phyloP scores from a whole-genome alignment of 192 early-diverging fungal species.

The Phlyctochytrium planicorne region DNA sequence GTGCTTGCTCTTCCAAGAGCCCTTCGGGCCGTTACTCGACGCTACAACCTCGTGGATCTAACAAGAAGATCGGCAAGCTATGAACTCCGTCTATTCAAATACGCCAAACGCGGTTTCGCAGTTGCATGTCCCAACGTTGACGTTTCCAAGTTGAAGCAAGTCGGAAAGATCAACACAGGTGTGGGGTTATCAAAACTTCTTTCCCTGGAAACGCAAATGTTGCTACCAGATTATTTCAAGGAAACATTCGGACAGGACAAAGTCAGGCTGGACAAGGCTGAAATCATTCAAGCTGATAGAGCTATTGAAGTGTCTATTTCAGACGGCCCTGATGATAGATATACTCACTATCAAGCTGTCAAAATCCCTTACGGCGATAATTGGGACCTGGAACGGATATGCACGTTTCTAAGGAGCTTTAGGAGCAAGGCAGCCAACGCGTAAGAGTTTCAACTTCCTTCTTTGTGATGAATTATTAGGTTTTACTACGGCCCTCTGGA shows the following conservation, averaged over 20 bases:
- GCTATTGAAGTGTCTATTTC: background rate
- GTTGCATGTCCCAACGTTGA: slow-evolving; percentile 7
- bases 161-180: background rate
- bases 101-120: slow-evolving; percentile 23
- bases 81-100: slow-evolving; percentile 25
- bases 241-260: background rate
- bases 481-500: too few species aligned
- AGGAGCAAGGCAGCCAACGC: too few species aligned
- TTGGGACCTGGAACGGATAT: background rate
- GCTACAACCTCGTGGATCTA: too few species aligned
- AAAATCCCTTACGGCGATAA: background rate
- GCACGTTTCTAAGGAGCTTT: background rate
- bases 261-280: background rate
- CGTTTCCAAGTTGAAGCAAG: background rate
- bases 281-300: slow-evolving; percentile 1
- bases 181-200: background rate
- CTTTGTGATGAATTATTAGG: too few species aligned
- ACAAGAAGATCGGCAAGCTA: slow-evolving; percentile 27
- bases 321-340: background rate
- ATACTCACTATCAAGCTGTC: background rate
- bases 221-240: background rate
- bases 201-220: background rate
- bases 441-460: too few species aligned
- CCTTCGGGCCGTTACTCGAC: too few species aligned
- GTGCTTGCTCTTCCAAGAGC: too few species aligned